These are phyloP conservation scores for Plectosphaerella sp. DNA, from an alignment of 2,329 filamentous ascomycete species.

Conservation along the genomic window DNA sequence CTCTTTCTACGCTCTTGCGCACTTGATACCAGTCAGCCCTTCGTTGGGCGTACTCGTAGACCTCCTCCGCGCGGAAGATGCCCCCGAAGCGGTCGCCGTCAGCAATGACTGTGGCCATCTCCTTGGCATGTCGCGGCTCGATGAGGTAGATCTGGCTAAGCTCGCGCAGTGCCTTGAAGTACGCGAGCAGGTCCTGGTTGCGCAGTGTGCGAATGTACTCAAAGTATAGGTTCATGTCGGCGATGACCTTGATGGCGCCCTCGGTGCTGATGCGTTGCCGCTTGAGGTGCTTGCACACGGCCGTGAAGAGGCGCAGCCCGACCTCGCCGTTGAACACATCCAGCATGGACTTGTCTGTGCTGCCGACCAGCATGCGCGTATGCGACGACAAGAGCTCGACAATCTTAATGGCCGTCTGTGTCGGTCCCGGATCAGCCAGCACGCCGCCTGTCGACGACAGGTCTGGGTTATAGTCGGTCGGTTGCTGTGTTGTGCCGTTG, in stretches of 20 bases:
- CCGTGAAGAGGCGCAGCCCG: conserved; percentile 83
- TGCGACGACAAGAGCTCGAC: conserved; percentile 84
- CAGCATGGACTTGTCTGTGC: conserved; percentile 95
- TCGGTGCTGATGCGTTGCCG: conserved; percentile 87
- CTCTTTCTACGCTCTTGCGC: conserved; percentile 81
- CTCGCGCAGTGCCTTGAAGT: conserved; percentile 88
- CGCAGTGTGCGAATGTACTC: conserved; percentile 75
- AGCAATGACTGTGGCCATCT: conserved; percentile 91
- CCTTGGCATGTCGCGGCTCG: conserved; percentile 79
- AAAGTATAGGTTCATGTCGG: conserved; percentile 93
- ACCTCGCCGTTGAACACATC: conserved; percentile 99
- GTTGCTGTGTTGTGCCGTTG: conserved; percentile 78
- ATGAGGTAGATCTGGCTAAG: conserved; percentile 95
- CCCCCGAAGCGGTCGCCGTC: conserved; percentile 87
- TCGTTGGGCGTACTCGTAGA: conserved; percentile 93
- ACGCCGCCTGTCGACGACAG: conserved; percentile 19
- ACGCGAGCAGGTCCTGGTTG: conserved; percentile 79
- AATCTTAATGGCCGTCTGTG: conserved; percentile 71
- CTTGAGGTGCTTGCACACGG: conserved; percentile 95
- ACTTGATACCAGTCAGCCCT: conserved; percentile 94
- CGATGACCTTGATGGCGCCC: conserved; percentile 88
- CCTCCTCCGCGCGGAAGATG: conserved; percentile 91
- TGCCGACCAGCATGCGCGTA: conserved; percentile 88
- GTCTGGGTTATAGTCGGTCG: conserved; percentile 85
- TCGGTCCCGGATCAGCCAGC: conserved; percentile 64